Conservation (phyloP, 352 stramenopile species). For the Globisporangium barbulae region DNA sequence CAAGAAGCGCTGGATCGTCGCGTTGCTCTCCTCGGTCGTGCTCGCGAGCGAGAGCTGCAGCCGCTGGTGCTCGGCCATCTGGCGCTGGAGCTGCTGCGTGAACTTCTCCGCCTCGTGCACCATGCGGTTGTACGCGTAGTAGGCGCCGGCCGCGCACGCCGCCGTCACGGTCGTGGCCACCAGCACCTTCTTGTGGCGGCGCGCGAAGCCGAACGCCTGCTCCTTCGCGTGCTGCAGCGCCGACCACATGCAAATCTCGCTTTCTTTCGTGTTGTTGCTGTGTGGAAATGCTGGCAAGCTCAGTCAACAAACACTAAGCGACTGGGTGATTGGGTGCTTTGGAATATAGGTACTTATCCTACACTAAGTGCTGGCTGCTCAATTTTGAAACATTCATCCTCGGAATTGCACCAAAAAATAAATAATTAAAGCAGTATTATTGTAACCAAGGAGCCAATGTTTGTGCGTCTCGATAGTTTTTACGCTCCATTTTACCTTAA, state of each 20-base stretch:
- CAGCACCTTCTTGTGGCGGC: slow-evolving; percentile 65
- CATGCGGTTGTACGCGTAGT: slow-evolving; percentile 68
- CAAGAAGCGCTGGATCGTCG: slow-evolving; percentile 73
- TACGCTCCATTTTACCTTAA: too few relatives aligned
- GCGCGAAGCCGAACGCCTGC: slow-evolving; percentile 56
- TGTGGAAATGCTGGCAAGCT: slow-evolving; percentile 3
- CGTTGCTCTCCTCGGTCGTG: slow-evolving; percentile 73
- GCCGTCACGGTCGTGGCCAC: slow-evolving; percentile 43
- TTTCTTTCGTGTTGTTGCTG: slow-evolving; percentile 5
- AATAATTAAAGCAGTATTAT: too few relatives aligned
- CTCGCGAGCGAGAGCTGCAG: slow-evolving; percentile 65
- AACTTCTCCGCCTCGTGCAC: slow-evolving; percentile 67
- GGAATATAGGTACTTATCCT: too few relatives aligned
- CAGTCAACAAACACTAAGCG: too few relatives aligned
- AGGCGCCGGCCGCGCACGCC: slow-evolving; percentile 50
- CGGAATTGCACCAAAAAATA: too few relatives aligned
- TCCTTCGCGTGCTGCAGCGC: slow-evolving; percentile 49
- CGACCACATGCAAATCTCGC: slow-evolving; percentile 54
- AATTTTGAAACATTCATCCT: too few relatives aligned
- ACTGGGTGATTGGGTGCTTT: too few relatives aligned
- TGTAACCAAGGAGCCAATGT: too few relatives aligned
- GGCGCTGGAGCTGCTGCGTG: slow-evolving; percentile 56
- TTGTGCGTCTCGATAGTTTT: too few relatives aligned
- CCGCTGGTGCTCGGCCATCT: slow-evolving; percentile 76
- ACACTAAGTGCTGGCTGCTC: too few relatives aligned